Conservation (phyloP, 1,284 basidiomycete species). For the Erythrobasidium hasegawianum region DNA sequence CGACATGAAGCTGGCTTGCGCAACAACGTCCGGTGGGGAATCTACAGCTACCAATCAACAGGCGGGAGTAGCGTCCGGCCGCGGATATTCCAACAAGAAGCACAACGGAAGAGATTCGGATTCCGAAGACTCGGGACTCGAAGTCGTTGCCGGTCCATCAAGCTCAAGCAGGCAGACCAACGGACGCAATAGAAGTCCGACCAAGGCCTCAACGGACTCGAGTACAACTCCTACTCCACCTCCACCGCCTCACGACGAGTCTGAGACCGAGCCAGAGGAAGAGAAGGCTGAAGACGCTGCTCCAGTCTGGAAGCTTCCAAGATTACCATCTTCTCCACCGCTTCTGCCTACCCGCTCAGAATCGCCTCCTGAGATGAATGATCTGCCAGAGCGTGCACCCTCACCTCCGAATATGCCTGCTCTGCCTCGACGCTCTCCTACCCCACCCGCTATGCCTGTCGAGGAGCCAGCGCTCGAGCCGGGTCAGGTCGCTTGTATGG, state of each 20-base stretch:
- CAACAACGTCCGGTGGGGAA: not conserved
- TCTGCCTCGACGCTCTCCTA: too few species aligned
- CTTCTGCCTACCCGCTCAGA: not conserved
- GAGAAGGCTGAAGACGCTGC: too few species aligned
- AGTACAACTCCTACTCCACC: constrained; percentile 9
- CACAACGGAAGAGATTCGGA: not conserved
- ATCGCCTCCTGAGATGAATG: not conserved
- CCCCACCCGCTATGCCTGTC: too few species aligned
- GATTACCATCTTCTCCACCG: too few species aligned
- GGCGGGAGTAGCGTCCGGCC: not conserved
- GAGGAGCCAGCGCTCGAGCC: not conserved
- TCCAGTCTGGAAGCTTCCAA: too few species aligned
- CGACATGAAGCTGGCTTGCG: constrained; percentile 9
- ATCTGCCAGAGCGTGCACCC: not conserved
- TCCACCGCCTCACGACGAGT: constrained; percentile 2
- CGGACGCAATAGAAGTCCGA: not conserved
- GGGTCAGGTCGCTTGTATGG: constrained; percentile 5
- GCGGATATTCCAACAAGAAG: not conserved
- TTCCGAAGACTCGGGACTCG: constrained; percentile 5
- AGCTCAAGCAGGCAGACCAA: not conserved
- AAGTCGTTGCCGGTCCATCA: not conserved
- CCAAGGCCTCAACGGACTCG: not conserved
- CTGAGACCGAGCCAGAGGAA: not conserved
- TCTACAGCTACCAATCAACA: not conserved
- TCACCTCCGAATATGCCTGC: not conserved